Evolutionary conservation across 1,139 yeast genomes (phyloP).

Genomic region (Geotrichum carabidarum): DNA sequence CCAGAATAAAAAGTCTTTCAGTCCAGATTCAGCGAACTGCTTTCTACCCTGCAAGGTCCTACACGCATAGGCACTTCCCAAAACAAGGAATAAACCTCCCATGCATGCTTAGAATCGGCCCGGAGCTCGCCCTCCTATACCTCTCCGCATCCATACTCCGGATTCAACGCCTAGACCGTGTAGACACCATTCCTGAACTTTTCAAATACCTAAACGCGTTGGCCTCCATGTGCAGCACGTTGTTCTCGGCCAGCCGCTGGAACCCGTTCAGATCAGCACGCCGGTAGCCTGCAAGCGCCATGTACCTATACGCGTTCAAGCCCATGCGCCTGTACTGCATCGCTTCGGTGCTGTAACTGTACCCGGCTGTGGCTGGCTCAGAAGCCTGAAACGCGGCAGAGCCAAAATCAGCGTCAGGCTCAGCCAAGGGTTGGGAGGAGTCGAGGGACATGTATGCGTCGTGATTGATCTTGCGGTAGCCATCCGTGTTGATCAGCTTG

Average conservation of each 20-base stretch:
- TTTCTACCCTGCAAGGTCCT: no score
- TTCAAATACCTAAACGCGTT: background rate
- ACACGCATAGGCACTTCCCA: no score
- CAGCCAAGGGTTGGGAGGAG: background rate
- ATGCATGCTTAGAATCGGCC: no score
- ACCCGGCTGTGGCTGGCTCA: background rate
- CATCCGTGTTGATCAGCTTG: background rate
- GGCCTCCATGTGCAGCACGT: background rate
- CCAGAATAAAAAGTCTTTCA: no score
- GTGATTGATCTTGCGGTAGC: slow-evolving; percentile 9
- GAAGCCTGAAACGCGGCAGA: background rate
- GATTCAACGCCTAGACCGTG: background rate
- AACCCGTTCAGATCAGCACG: background rate
- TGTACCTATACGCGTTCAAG: background rate
- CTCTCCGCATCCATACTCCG: background rate
- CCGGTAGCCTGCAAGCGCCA: background rate
- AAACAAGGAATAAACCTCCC: no score
- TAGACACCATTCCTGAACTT: background rate
- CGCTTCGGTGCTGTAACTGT: background rate
- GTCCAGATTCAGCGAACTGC: no score
- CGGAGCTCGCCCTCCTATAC: background rate
- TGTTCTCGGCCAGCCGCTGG: background rate
- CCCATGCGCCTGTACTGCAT: background rate
- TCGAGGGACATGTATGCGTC: slow-evolving; percentile 9
- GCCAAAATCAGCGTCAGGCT: background rate